Evolutionary conservation across 2,329 filamentous ascomycete genomes (phyloP).

Genomic region (Penicillium olsonii): DNA sequence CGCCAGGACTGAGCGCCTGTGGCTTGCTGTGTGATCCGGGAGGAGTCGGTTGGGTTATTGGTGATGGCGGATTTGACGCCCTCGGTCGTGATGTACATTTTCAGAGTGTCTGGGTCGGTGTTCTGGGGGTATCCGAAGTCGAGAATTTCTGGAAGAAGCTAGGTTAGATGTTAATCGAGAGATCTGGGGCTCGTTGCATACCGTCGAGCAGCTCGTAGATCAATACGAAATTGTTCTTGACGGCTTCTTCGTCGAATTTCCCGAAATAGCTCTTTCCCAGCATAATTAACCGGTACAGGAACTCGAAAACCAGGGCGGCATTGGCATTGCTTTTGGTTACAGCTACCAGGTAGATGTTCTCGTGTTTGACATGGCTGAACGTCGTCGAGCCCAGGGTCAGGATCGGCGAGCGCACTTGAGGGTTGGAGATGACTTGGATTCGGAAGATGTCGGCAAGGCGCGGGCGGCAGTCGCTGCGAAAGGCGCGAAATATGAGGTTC

Average conservation of each 20-base stretch:
- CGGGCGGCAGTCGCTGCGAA: slow-evolving; percentile 96
- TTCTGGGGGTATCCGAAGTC: slow-evolving; percentile 99
- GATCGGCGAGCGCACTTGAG: slow-evolving; percentile 95
- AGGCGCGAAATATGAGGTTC: slow-evolving; percentile 98
- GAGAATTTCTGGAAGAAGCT: slow-evolving; percentile 74
- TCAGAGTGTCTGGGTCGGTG: slow-evolving; percentile 96
- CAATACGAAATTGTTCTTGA: slow-evolving; percentile 99
- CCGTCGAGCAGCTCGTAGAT: slow-evolving; percentile 96
- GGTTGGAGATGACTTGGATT: slow-evolving; percentile 98
- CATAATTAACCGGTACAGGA: slow-evolving; percentile 86
- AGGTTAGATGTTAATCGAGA: background rate
- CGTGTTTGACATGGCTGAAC: slow-evolving; percentile 99
- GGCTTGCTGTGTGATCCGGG: slow-evolving; percentile 98
- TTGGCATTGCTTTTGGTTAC: slow-evolving; percentile 99
- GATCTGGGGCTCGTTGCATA: slow-evolving; percentile 40
- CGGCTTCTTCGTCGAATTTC: slow-evolving; percentile 98
- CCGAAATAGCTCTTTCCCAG: slow-evolving; percentile 96
- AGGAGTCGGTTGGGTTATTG: slow-evolving; percentile 78
- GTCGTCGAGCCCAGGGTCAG: slow-evolving; percentile 96
- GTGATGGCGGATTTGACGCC: slow-evolving; percentile 82
- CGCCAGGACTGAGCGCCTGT: slow-evolving; percentile 97
- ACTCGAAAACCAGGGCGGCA: slow-evolving; percentile 96
- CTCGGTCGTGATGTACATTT: slow-evolving; percentile 99
- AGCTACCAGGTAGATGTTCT: slow-evolving; percentile 97
- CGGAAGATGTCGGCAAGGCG: slow-evolving; percentile 98